Conservation (phyloP, 495 filamentous ascomycete genomes). For the Podospora pseudoanserina region DNA sequence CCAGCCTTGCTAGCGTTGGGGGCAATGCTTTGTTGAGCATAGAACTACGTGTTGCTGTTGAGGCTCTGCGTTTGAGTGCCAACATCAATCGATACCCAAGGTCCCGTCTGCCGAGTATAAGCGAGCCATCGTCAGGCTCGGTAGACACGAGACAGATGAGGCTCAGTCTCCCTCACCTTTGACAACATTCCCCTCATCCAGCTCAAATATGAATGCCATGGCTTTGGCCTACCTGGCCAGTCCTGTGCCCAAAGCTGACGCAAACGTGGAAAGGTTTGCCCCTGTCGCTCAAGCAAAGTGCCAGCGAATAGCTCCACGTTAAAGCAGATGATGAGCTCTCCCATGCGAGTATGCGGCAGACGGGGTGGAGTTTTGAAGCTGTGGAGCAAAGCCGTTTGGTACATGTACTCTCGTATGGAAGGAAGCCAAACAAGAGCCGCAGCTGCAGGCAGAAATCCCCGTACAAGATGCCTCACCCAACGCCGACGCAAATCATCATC, state of each 20-base stretch:
- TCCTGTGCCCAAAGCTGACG: not conserved
- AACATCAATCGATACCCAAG: not conserved
- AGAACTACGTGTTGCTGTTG: not conserved
- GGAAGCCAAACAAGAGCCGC: not conserved
- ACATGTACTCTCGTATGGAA: not conserved
- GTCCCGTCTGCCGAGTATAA: no score
- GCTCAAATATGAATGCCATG: not conserved
- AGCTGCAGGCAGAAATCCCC: not conserved
- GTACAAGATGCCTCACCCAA: not conserved
- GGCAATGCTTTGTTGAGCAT: not conserved
- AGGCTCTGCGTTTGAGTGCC: not conserved
- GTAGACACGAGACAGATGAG: no score
- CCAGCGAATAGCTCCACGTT: not conserved
- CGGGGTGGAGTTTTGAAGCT: not conserved
- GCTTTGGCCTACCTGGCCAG: not conserved
- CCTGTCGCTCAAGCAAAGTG: not conserved
- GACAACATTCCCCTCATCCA: not conserved
- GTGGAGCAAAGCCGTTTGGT: not conserved
- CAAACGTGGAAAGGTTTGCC: not conserved
- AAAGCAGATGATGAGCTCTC: not conserved
- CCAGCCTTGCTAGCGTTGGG: not conserved
- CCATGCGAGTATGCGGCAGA: conserved; percentile 3
- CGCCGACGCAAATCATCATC: no score
- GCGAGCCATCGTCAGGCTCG: no score
- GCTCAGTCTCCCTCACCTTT: not conserved